Evolutionary conservation across 2,329 filamentous ascomycete species (phyloP).

Genomic region (Stagonosporopsis tanaceti): DNA sequence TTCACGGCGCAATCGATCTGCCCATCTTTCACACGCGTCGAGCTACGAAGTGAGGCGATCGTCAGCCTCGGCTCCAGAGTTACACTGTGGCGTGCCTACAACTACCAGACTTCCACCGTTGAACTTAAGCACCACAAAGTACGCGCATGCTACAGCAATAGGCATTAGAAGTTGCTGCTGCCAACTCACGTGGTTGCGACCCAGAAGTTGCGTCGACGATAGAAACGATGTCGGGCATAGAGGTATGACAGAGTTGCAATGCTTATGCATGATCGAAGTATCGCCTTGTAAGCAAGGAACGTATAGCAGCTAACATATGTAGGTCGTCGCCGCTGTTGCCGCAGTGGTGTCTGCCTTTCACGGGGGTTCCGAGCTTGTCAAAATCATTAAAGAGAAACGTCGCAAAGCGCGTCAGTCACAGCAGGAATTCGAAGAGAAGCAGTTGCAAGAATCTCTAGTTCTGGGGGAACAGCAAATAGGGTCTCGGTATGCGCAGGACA

Average conservation of each 20-base stretch:
- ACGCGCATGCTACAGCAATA: not conserved
- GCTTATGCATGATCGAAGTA: not conserved
- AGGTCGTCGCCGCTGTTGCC: conserved; percentile 54
- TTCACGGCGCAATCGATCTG: not conserved
- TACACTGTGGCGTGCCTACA: not conserved
- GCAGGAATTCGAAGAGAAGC: conserved; percentile 47
- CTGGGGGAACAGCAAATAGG: conserved; percentile 48
- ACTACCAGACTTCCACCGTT: not conserved
- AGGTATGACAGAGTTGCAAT: conserved; percentile 28
- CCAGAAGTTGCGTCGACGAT: not conserved
- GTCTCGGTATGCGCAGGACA: conserved; percentile 43
- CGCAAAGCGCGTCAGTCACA: conserved; percentile 38
- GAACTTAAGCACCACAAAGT: not conserved
- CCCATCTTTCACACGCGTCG: not conserved
- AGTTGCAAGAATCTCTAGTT: conserved; percentile 50
- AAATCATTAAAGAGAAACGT: conserved; percentile 46
- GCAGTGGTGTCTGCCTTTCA: conserved; percentile 54
- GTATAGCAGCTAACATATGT: not conserved
- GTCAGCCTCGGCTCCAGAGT: not conserved
- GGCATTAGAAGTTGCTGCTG: not conserved
- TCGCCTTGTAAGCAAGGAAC: not conserved
- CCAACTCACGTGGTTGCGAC: not conserved
- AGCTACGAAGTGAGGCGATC: not conserved
- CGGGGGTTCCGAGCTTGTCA: conserved; percentile 50
- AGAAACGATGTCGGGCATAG: conserved; percentile 36